These are phyloP conservation scores for Botrytis elliptica DNA, from an alignment of 2,329 filamentous ascomycete species.

Conservation along the genomic window DNA sequence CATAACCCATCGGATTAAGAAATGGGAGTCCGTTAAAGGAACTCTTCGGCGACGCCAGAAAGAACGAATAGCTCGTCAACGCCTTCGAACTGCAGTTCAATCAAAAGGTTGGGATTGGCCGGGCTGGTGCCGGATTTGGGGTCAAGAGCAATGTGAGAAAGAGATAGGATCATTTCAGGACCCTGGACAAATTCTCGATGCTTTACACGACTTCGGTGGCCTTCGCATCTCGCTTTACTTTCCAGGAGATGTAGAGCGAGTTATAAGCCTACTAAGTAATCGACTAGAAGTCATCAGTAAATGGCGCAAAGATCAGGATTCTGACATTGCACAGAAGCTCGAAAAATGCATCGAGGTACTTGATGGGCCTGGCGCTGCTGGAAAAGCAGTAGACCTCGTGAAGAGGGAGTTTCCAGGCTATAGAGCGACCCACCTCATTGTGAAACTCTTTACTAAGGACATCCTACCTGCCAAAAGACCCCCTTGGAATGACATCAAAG, in stretches of 20 bases:
- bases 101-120: neutral
- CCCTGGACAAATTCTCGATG: neutral
- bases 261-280: neutral
- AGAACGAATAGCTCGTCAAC: neutral
- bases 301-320: neutral
- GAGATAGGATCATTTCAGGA: neutral
- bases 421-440: neutral
- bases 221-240: neutral
- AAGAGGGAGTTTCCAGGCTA: neutral
- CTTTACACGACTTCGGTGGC: neutral
- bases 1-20: neutral
- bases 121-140: neutral
- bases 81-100: neutral
- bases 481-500: neutral
- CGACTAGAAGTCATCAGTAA: neutral
- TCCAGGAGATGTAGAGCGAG: constrained; percentile 1
- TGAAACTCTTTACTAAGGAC: neutral
- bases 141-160: neutral
- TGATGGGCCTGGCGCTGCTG: neutral
- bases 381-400: neutral
- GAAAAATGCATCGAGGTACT: neutral
- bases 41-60: neutral
- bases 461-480: neutral
- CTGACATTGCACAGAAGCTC: neutral
- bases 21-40: neutral